Percentiles rank a stretch among this genome's conserved stretches.
Evolutionary conservation across 371 early-diverging fungal species (phyloP).

Genomic region (Blakeslea trispora): DNA sequence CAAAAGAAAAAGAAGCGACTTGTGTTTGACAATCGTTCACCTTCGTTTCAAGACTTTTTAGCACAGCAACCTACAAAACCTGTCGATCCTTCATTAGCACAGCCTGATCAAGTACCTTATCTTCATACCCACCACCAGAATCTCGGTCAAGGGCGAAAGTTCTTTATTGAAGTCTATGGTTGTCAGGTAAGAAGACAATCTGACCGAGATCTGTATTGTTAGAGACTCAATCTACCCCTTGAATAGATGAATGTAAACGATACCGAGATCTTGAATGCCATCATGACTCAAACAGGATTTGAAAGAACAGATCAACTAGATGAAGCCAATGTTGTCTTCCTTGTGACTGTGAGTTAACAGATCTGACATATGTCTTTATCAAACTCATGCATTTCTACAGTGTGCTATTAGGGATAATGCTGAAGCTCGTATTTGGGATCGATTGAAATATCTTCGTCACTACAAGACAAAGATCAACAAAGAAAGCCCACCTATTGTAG

Average conservation of each 20-base stretch:
- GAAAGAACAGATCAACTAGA: constrained; percentile 54
- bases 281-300: constrained; percentile 73
- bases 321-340: constrained; percentile 71
- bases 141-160: constrained; percentile 50
- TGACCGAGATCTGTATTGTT: too few relatives aligned
- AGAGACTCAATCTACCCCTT: background rate
- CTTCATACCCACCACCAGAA: constrained; percentile 43
- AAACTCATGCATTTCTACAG: constrained; percentile 21
- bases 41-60: constrained; percentile 66
- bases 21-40: constrained; percentile 67
- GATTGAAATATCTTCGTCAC: constrained; percentile 62
- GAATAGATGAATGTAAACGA: constrained; percentile 76
- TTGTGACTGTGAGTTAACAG: constrained; percentile 66
- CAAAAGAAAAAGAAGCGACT: constrained; percentile 38
- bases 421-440: constrained; percentile 75
- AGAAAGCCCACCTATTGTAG: constrained; percentile 67
- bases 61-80: constrained; percentile 18
- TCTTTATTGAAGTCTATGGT: constrained; percentile 79
- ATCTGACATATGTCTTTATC: background rate
- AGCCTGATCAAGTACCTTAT: constrained; percentile 58
- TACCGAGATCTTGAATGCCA: constrained; percentile 77
- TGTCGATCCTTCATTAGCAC: constrained; percentile 15
- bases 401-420: constrained; percentile 84
- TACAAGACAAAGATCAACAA: constrained; percentile 52
- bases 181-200: constrained; percentile 77